A percentile compares a stretch with the other conserved stretches of the same genome.
phyloP scores from a whole-genome alignment of 1,139 yeast genomes.

The Entelexis paramagnoliae region DNA sequence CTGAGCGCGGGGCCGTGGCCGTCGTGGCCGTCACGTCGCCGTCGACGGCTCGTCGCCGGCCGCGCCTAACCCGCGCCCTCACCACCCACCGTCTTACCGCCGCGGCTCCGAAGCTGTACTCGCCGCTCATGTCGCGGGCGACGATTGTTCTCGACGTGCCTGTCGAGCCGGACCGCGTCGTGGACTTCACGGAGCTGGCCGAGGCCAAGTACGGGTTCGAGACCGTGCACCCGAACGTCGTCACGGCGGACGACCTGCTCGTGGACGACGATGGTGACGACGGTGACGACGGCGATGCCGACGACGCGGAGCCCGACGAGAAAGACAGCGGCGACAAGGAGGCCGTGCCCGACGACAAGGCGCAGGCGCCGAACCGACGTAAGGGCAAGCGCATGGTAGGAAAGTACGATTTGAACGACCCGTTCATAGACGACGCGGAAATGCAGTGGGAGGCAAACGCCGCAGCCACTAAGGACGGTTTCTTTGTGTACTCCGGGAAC shows the following conservation, averaged over 20 bases:
- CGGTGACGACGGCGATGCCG: slow-evolving; percentile 35
- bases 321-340: slow-evolving; percentile 6
- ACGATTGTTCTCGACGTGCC: slow-evolving; percentile 21
- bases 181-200: slow-evolving; percentile 68
- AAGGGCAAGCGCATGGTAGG: slow-evolving; percentile 41
- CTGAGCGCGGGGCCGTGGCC: no score
- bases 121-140: slow-evolving; percentile 2
- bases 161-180: slow-evolving; percentile 40
- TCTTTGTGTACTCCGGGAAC: slow-evolving; percentile 93
- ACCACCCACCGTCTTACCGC: not conserved
- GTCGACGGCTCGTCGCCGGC: no score
- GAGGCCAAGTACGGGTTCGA: slow-evolving; percentile 83
- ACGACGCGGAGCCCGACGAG: slow-evolving; percentile 24
- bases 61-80: not conserved
- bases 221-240: slow-evolving; percentile 60
- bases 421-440: slow-evolving; percentile 93
- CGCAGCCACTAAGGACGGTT: slow-evolving; percentile 88
- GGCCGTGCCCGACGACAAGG: slow-evolving; percentile 29
- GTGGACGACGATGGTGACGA: slow-evolving; percentile 53
- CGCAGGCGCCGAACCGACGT: slow-evolving; percentile 23
- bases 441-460: slow-evolving; percentile 87
- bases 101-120: no score
- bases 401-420: slow-evolving; percentile 85
- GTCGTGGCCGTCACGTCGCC: no score
- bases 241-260: slow-evolving; percentile 46